Base-by-base conservation (phyloP, 768 basidiomycete genomes). In the Pleurotus cornucopiae region DNA sequence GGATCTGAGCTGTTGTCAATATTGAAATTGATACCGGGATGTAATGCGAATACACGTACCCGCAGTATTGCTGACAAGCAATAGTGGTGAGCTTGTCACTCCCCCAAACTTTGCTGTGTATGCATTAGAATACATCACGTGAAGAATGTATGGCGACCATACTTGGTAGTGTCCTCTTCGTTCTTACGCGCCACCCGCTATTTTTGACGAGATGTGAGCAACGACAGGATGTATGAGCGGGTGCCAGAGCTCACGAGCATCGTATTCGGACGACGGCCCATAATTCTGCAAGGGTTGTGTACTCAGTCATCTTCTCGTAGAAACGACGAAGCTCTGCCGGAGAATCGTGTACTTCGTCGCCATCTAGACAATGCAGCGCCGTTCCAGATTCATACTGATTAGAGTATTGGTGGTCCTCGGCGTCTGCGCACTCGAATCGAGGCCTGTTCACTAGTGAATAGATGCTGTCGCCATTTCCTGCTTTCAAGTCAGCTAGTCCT, bases 311-410 rank as follows among this genome's bases (percentile, higher is more conserved):
- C 25, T 64, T 55, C 1, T 65, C 49, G 23, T 65, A 69, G 54
- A 69, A 70, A n/a, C 66, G 54, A 44, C 71, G 58, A 7, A 68
- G 56, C 12, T 68, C 67, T 18, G 65, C 59, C 4, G 74, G 55
- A 34, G 63, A 58, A 2, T 54, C 53, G 1, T 72, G 67, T 1
- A 75, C 61, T 4, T 64, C 46, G 25, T 64, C 61, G 3, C 73
- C 74, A 54, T 76, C 75, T 47, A 71, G 71, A 57, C 74, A 75
- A 4, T 62, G 5, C 26, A 75, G 64, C 0, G 70, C 66, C 0
- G 51, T 44, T 34, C 39, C 40, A 5, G 62, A 55, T 26, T 67
- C 65, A 11, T 43, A 46, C 16, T 25, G 39, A 13, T 40, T 52
- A 4, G 13, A 20, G 14, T 40, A 9, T 6, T 37, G 43, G 11